Evolutionary conservation across 257 asterid species (phyloP), one percentile per base, ranked within the genome.

Genomic region (Rehmannia glutinosa): DNA sequence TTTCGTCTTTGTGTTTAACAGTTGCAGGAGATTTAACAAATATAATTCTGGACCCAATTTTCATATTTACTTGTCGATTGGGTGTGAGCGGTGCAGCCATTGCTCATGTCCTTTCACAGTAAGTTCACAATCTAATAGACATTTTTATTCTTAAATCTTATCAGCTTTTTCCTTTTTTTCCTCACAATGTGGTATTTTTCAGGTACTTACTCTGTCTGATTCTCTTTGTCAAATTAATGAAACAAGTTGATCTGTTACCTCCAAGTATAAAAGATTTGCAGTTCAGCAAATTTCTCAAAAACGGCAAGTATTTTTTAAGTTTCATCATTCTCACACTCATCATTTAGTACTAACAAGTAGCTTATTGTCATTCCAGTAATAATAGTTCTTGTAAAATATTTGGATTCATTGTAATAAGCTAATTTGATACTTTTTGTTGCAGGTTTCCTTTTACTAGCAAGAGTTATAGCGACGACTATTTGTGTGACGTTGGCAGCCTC

Each of bases 61-160:
- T 94, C 66, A 94, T 94, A 66, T 93, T 88, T 35, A 81, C 62
- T n/a, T 86, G 80, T 43, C 88, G 78, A 19, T 16, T 83, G 76
- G 99, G 99, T 4, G 99, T 90, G 12, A 64, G 85, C 41, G 99
- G 99, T 63, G 99, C 99, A 13, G 99, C 99, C 78, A 93, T 93
- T 72, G 96, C 99, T 64, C 99, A 90, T 78, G 99, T 93, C 25
- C 75, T 90, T 30, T 90, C 99, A 32, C 99, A 90, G 99, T 93
- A 77, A 78, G 95, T 77, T 47, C n/a, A n/a, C n/a, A n/a, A n/a
- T n/a, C n/a, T n/a, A n/a, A n/a, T n/a, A n/a, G n/a, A n/a, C n/a
- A n/a, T n/a, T n/a, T n/a, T 33, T 4, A n/a, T 16, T 50, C 50
- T 12, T n/a, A 11, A 38, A 2, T 9, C 43, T 42, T 42, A 12